Evolutionary conservation across 192 early-diverging fungal species (phyloP), one percentile per base, ranked within the genome.

Genomic region (Entomortierella lignicola): DNA sequence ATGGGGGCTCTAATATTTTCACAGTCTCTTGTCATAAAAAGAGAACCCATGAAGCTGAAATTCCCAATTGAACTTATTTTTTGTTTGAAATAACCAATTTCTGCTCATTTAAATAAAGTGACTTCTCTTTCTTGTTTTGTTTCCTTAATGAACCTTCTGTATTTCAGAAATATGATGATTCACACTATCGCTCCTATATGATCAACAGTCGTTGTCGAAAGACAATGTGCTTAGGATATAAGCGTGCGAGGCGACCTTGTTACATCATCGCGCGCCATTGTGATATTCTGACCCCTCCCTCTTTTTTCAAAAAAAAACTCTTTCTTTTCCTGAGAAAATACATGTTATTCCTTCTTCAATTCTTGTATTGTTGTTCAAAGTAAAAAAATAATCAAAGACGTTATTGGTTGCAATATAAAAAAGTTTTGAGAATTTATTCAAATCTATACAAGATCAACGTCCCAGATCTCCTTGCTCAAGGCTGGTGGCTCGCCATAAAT

Each of bases 241-340:
- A 72, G 69, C 55, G 61, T 72, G 69, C 69, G 69, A 72, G 69
- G 69, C 69, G 66, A 72, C 69, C 69, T 72, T 72, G 69, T 72
- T 63, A 72, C 55, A 55, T 48, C 59, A 72, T 72, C 69, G 69
- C 69, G 69, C 61, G 69, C 69, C 69, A 63, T 72, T 72, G 66
- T 72, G 69, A 58, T 72, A 51, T 72, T 72, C 69, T 72, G 69
- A 72, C 60, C 41, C 69, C 53, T 20, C 21, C 34, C 34, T 37
- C 34, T 20, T 41, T 58, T 52, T 21, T 23, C 21, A 23, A n/a
- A n/a, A n/a, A n/a, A n/a, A n/a, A n/a, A n/a, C 42, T 42, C 57
- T 42, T 54, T 29, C 25, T 32, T 27, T 25, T 0, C 7, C 11
- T 43, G 55, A 12, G 20, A 47, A 11, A 11, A 3, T 15, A 3